Evolutionary conservation across 192 early-diverging fungal species (phyloP).

Genomic region (Gryganskiella cystojenkinii): DNA sequence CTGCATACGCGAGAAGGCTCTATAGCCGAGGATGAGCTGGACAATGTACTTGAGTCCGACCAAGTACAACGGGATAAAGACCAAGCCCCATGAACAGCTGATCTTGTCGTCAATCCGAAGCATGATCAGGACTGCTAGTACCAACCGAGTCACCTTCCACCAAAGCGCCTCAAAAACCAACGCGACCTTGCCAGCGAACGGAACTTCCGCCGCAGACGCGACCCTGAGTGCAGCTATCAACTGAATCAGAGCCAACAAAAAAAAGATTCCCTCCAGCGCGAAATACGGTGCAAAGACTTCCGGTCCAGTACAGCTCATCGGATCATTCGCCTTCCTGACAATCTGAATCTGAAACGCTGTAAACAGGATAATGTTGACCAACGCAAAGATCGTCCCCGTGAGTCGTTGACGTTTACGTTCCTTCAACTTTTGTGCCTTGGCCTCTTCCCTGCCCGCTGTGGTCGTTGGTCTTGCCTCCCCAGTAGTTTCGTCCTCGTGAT

Average conservation of each 20-base stretch:
- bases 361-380: constrained; percentile 64
- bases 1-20: constrained; percentile 19
- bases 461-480: constrained; percentile 3
- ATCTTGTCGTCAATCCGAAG: constrained; percentile 63
- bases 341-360: constrained; percentile 83
- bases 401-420: not conserved
- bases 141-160: constrained; percentile 70
- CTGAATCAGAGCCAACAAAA: constrained; percentile 59
- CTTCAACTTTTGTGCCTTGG: not conserved
- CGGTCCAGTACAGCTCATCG: constrained; percentile 62
- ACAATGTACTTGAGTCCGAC: constrained; percentile 62
- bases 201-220: not conserved
- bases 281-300: constrained; percentile 86
- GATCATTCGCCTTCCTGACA: constrained; percentile 72
- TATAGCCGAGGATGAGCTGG: constrained; percentile 47
- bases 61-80: constrained; percentile 74
- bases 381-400: not conserved
- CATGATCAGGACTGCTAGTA: constrained; percentile 72
- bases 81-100: constrained; percentile 65
- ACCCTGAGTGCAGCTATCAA: constrained; percentile 32
- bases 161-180: constrained; percentile 62
- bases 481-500: constrained; percentile 40
- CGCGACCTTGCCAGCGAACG: not conserved
- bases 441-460: not conserved
- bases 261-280: constrained; percentile 73